These are phyloP conservation scores for Zygosaccharomyces gambellarensis DNA, from an alignment of 805 yeast species.

Conservation along the genomic window DNA sequence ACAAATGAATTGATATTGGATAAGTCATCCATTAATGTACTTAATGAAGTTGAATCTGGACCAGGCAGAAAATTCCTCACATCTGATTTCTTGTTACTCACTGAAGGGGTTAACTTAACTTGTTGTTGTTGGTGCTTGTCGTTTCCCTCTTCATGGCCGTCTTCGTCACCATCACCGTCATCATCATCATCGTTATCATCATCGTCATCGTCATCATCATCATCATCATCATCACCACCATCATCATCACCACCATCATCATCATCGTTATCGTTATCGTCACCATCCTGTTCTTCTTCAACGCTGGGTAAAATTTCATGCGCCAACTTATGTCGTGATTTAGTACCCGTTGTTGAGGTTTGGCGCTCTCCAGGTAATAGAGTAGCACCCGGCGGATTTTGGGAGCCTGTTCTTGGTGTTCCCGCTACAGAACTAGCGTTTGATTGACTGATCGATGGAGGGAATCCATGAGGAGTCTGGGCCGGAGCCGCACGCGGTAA, in stretches of 20 bases:
- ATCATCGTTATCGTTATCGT: neutral
- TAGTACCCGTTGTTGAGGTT: neutral
- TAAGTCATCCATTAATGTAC: constrained; percentile 23
- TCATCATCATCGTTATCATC: neutral
- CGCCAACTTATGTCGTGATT: neutral
- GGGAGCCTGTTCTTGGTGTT: neutral
- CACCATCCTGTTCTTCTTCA: neutral
- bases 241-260: neutral
- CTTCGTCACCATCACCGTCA: neutral
- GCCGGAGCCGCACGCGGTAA: constrained; percentile 6
- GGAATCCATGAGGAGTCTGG: constrained; percentile 4
- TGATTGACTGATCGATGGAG: constrained; percentile 1
- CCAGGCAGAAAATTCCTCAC: constrained; percentile 13
- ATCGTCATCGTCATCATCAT: neutral
- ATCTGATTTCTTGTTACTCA: constrained; percentile 12
- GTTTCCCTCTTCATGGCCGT: neutral
- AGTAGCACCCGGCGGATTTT: neutral
- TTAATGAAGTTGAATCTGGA: constrained; percentile 16
- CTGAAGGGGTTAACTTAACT: constrained; percentile 17
- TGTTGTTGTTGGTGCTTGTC: constrained; percentile 7
- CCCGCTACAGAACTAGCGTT: constrained; percentile 6
- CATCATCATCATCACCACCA: neutral
- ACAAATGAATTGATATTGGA: constrained; percentile 24
- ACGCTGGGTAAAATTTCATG: neutral
- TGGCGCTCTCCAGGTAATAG: constrained; percentile 3